phyloP scores from a whole-genome alignment of 495 filamentous ascomycete genomes.

The Pseudevernia furfuracea region DNA sequence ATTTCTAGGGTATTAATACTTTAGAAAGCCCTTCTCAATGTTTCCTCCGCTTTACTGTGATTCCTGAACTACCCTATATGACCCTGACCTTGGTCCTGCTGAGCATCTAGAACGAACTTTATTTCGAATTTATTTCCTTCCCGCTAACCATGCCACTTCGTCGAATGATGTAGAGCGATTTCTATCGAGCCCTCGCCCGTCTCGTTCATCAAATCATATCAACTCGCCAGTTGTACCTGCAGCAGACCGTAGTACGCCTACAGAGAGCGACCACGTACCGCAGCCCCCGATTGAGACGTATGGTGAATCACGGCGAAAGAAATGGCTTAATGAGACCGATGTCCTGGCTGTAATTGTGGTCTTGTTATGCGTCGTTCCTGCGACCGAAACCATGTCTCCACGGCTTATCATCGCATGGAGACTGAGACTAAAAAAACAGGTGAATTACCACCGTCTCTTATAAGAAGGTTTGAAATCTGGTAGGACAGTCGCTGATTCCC shows the following conservation, averaged over 20 bases:
- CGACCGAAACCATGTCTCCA: not conserved
- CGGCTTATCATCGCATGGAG: not conserved
- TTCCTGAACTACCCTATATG: too few species aligned
- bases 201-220: not conserved
- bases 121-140: too few species aligned
- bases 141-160: too few species aligned
- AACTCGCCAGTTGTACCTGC: not conserved
- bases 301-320: not conserved
- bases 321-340: not conserved
- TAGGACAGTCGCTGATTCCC: not conserved
- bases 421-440: not conserved
- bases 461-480: not conserved
- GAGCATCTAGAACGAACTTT: too few species aligned
- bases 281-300: not conserved
- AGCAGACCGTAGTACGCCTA: not conserved
- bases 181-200: too few species aligned
- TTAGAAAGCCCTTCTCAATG: too few species aligned
- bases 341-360: not conserved
- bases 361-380: not conserved
- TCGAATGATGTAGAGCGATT: too few species aligned
- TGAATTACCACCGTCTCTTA: not conserved
- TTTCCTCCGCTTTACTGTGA: too few species aligned
- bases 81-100: too few species aligned
- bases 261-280: not conserved
- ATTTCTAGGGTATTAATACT: too few species aligned